Evolutionary conservation across 169 alveolate species (phyloP), one percentile per base, ranked within the genome.

Genomic region (Plasmodium berghei): DNA sequence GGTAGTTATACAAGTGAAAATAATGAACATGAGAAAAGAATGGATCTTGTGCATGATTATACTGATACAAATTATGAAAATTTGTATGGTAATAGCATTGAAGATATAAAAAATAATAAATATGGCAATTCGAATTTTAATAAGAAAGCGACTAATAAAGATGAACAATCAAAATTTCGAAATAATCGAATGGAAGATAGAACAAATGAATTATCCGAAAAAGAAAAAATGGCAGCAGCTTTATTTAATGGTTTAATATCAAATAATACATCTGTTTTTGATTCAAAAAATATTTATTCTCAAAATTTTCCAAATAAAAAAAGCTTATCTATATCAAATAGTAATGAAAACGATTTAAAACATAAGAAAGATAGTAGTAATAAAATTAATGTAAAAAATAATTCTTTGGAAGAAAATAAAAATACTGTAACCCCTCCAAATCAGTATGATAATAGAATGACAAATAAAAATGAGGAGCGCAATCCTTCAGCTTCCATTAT

Each of bases 141-240:
- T 40, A 80, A 40, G 24, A 80, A 61, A 9, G 14, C 28, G 8
- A 34, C 34, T 66, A 64, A 64, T 46, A 64, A 80, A 54, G 48
- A 52, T 26, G 61, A n/a, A 40, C 22, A 55, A 24, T 52, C 70
- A n/a, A 24, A 16, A 24, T 20, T 16, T 26, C 52, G 42, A 4
- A 83, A 34, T 59, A 46, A 55, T n/a, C 42, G 34, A 18, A 9
- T 22, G 4, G 28, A 5, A 42, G 48, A 56, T 16, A 71, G 9
- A 55, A 22, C 16, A 14, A 34, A 34, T 34, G 85, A 67, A 64
- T 54, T 83, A 42, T 56, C 90, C 20, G 92, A 87, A 69, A 87
- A 73, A 61, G 92, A 87, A 73, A 87, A 87, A 70, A 87, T 72
- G 92, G 92, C 92, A 4, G 92, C 92, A 34, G 92, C 92, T n/a